phyloP scores from a whole-genome alignment of 2,329 filamentous ascomycete genomes.

The Diaporthe sp. region DNA sequence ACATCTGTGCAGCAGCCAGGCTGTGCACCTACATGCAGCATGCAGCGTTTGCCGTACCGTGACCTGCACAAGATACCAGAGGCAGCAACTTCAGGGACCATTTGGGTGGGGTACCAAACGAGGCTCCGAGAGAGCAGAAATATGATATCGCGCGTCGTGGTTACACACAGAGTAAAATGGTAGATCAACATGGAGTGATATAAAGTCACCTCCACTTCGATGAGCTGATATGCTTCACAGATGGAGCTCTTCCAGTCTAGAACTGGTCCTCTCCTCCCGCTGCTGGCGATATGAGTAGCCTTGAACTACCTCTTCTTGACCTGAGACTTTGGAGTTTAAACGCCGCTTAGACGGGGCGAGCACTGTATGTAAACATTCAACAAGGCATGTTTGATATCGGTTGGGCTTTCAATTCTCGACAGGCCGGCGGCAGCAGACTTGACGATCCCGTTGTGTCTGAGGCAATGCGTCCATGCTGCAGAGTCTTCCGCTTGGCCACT shows the following conservation, averaged over 20 bases:
- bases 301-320: background rate
- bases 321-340: background rate
- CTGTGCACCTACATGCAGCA: background rate
- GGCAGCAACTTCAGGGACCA: background rate
- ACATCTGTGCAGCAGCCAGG: background rate
- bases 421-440: background rate
- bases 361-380: background rate
- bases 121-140: background rate
- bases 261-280: background rate
- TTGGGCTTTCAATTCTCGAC: too few species aligned
- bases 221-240: background rate
- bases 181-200: too few species aligned
- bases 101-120: background rate
- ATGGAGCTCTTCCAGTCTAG: too few species aligned
- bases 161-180: background rate
- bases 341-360: too few species aligned
- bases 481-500: background rate
- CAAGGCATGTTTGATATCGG: background rate
- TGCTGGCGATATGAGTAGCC: background rate
- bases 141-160: background rate
- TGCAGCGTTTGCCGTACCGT: background rate
- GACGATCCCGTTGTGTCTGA: background rate
- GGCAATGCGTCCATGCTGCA: background rate
- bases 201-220: background rate
- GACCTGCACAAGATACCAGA: background rate